Evolutionary conservation across 768 basidiomycete genomes (phyloP), one percentile per base, ranked within the genome.

Genomic region (Naganishia vaughanmartiniae): DNA sequence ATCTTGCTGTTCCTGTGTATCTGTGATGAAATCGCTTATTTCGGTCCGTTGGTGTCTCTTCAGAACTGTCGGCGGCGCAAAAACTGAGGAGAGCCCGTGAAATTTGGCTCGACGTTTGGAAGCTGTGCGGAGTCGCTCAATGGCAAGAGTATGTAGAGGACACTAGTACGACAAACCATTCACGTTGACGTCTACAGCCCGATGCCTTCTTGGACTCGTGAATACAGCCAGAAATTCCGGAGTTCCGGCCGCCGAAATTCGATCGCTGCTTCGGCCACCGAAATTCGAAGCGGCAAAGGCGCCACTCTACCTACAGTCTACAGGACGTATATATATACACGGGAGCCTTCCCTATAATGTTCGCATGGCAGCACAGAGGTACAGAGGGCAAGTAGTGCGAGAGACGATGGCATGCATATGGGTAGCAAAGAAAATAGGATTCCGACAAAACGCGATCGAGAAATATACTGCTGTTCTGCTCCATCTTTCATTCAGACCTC

Each of bases 141-240:
- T 36, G 60, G 5, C 2, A 26, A 19, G n/a, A 15, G 60, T 42
- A 21, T 46, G 60, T 26, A 26, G 14, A 26, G 11, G 15, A 36
- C 7, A 11, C 5, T 42, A 14, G 24, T 36, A 36, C 7, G 34
- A 63, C 11, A 19, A 28, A 45, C 24, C 39, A 30, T 45, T 45
- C 19, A 42, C 28, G 26, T 26, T 63, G 39, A 17, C n/a, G 57
- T 2, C 4, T 10, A 26, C n/a, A n/a, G 4, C 21, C n/a, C n/a
- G 48, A 34, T 31, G 39, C 15, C 57, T 42, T 63, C n/a, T n/a
- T n/a, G n/a, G 26, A 42, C 60, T 63, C 30, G 60, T 17, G 39
- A 14, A 42, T 45, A 63, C 60, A 63, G 39, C 60, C 60, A 63
- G 60, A 63, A 63, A 63, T 63, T 63, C 19, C 48, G 48, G 24